Percentiles rank a stretch among this genome's conserved stretches.
Conservation (phyloP, 108 stramenopile genomes). For the Cyclotella atomus region DNA sequence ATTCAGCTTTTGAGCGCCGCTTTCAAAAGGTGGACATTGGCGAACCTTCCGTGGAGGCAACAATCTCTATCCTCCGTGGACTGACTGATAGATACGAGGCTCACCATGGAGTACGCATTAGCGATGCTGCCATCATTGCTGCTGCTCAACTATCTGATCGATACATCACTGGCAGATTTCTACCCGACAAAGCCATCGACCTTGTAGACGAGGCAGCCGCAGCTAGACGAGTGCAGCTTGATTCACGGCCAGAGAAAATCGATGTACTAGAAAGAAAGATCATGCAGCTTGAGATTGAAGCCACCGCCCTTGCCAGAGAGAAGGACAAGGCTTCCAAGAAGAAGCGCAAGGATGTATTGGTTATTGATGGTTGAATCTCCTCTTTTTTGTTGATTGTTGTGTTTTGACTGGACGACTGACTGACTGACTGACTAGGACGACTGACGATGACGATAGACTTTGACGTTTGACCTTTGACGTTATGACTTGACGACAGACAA, state of each 20-base stretch:
- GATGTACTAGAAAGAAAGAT: constrained; percentile 87
- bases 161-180: constrained; percentile 94
- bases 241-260: constrained; percentile 87
- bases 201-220: constrained; percentile 96
- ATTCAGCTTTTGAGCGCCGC: constrained; percentile 95
- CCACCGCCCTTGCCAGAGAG: constrained; percentile 84
- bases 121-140: constrained; percentile 90
- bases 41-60: constrained; percentile 94
- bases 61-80: constrained; percentile 95
- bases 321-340: constrained; percentile 88
- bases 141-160: constrained; percentile 94
- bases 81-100: constrained; percentile 92
- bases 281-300: constrained; percentile 94
- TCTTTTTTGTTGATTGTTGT: too few species aligned
- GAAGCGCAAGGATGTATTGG: constrained; percentile 57
- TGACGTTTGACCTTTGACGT: too few species aligned
- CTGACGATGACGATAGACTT: too few species aligned
- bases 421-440: too few species aligned
- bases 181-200: constrained; percentile 97
- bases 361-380: too few species aligned
- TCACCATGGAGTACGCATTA: constrained; percentile 94
- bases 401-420: too few species aligned
- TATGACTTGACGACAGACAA: too few species aligned
- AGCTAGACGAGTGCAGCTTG: constrained; percentile 88
- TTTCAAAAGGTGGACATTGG: constrained; percentile 94